Base-by-base conservation (phyloP, 331 rosid genomes). In the Pyracantha coccinea region DNA sequence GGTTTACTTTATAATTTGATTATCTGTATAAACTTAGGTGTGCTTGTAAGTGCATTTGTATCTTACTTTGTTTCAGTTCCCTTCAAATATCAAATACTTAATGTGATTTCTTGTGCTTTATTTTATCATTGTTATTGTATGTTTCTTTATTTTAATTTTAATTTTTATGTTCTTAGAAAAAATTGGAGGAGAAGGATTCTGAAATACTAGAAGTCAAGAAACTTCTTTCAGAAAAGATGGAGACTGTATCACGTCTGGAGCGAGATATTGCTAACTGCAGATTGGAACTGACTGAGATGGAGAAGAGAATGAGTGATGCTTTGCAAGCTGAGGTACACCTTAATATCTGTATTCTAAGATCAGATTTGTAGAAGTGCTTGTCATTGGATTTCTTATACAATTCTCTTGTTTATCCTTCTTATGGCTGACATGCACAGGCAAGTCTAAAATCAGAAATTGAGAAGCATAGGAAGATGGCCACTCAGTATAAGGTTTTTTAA, bases 191-290 rank as follows among this genome's bases (percentile, higher is more conserved):
- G 67, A 90, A 73, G 84, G 95, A 89, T 78, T 84, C 84, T 57
- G 84, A 76, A 31, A 76, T 88, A 59, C 93, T 84, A 79, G 91
- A 94, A 72, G 53, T 83, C 52, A 33, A 88, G 29, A 87, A 79
- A 77, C 75, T 44, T 69, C 82, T 94, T 20, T 81, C 84, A 2
- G 95, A 87, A 79, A 88, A 85, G 75, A 83, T 82, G 80, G 90
- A 83, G 70, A 66, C 67, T 19, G 27, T 90, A 70, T 85, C 88
- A 29, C 83, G 66, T 69, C 63, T 94, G 61, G 96, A 92, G 85
- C 83, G 77, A 67, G 93, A 87, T 77, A 88, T 92, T 79, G 85
- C 91, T 7, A 92, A 83, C 73, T 80, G 89, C 85, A 88, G 83
- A 78, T 44, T 19, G 16, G 93, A 91, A 69, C 86, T 94, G 79